These are phyloP conservation scores for Leishmania tropica DNA, from an alignment of 208 protist species.

Conservation along the genomic window DNA sequence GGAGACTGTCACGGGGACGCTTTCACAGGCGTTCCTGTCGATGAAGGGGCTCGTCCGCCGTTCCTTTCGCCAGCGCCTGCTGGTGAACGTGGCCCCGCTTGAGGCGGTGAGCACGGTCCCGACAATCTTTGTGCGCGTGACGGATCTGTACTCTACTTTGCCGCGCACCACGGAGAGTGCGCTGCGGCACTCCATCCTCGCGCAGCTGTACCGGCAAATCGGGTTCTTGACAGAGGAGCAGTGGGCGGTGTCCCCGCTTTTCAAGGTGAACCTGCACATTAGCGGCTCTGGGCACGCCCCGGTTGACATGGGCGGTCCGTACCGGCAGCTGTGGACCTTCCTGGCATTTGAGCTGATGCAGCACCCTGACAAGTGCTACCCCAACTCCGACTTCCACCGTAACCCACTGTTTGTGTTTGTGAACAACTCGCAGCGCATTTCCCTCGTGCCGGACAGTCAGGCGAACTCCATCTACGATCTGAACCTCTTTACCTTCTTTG, in stretches of 20 bases:
- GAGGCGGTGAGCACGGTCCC: conserved; percentile 44
- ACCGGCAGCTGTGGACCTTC: conserved; percentile 90
- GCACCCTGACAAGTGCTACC: conserved; percentile 85
- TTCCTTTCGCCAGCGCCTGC: conserved; percentile 67
- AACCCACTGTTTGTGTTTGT: conserved; percentile 88
- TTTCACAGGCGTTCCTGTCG: conserved; percentile 77
- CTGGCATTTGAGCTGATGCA: conserved; percentile 88
- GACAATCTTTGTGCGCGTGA: conserved; percentile 74
- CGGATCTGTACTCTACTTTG: conserved; percentile 77
- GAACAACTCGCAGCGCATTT: conserved; percentile 85
- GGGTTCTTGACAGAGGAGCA: conserved; percentile 69
- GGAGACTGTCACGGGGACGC: conserved; percentile 58
- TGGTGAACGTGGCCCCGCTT: conserved; percentile 75
- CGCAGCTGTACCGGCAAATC: conserved; percentile 90
- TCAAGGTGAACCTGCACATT: conserved; percentile 87
- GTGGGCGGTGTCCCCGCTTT: conserved; percentile 69
- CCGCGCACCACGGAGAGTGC: conserved; percentile 74
- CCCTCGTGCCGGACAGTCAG: conserved; percentile 79
- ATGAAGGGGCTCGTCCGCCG: conserved; percentile 86
- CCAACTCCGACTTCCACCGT: conserved; percentile 82
- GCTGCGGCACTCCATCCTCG: conserved; percentile 78
- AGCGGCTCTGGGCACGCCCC: conserved; percentile 76
- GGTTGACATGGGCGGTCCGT: conserved; percentile 89
- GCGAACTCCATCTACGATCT: conserved; percentile 77
- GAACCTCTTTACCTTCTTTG: conserved; percentile 87